Evolutionary conservation across 2,329 filamentous ascomycete genomes (phyloP).

Genomic region (Colletotrichum tropicale): DNA sequence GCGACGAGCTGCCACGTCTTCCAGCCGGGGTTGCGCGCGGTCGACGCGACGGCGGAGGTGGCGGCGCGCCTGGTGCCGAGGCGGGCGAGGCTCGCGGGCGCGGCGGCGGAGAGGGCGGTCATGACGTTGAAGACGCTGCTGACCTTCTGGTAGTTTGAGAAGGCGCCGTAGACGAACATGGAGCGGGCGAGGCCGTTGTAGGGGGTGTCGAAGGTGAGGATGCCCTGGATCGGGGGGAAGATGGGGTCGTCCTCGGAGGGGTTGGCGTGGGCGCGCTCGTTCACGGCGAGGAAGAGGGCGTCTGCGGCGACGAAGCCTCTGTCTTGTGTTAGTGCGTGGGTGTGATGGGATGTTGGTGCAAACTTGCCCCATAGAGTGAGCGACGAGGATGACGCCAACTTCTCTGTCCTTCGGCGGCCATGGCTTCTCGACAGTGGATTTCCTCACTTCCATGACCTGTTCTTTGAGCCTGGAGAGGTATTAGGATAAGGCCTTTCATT

Average conservation of each 20-base stretch:
- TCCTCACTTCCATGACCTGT: slow-evolving; percentile 77
- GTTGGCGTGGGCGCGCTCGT: slow-evolving; percentile 59
- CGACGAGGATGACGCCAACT: slow-evolving; percentile 79
- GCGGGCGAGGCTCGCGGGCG: slow-evolving; percentile 46
- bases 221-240: slow-evolving; percentile 81
- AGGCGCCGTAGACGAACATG: slow-evolving; percentile 66
- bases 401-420: slow-evolving; percentile 82
- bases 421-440: slow-evolving; percentile 71
- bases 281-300: slow-evolving; percentile 73
- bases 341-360: rapidly evolving
- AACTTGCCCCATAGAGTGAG: slow-evolving; percentile 77
- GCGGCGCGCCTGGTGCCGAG: slow-evolving; percentile 38
- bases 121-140: slow-evolving; percentile 62
- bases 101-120: slow-evolving; percentile 55
- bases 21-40: slow-evolving; percentile 44
- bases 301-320: slow-evolving; percentile 85
- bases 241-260: slow-evolving; percentile 49
- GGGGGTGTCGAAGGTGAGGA: slow-evolving; percentile 86
- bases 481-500: neutral
- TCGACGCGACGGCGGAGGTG: slow-evolving; percentile 23
- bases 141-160: slow-evolving; percentile 64
- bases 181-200: slow-evolving; percentile 70
- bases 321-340: neutral
- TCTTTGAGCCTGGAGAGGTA: slow-evolving; percentile 69
- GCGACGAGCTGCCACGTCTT: slow-evolving; percentile 68